Evolutionary conservation across 176 grass and related monocot genomes (phyloP).

Genomic region (Juncus inflexus): DNA sequence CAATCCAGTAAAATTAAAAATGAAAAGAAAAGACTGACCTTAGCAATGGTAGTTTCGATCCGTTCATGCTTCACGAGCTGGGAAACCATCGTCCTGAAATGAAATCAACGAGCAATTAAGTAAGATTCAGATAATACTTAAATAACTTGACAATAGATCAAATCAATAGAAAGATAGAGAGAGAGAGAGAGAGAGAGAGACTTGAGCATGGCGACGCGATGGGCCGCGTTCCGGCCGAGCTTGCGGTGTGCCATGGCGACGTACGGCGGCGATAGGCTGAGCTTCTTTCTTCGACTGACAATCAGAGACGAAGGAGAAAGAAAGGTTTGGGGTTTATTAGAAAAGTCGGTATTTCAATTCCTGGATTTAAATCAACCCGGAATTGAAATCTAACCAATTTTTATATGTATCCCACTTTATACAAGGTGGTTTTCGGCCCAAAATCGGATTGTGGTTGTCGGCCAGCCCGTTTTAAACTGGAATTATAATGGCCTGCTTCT

Average conservation of each 20-base stretch:
- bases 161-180: not conserved
- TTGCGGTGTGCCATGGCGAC: constrained; percentile 59
- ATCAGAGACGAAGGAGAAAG: not conserved
- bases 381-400: too few relatives aligned
- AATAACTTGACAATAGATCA: not conserved
- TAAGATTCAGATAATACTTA: too few relatives aligned
- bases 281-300: constrained; percentile 20
- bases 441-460: too few relatives aligned
- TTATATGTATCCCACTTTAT: too few relatives aligned
- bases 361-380: too few relatives aligned
- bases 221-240: constrained; percentile 53
- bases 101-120: not conserved
- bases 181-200: not conserved
- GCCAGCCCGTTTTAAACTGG: too few relatives aligned
- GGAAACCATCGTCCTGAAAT: constrained; percentile 88
- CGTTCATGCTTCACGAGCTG: constrained; percentile 99
- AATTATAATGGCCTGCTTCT: too few relatives aligned
- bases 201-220: constrained; percentile 75
- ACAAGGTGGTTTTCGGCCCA: too few relatives aligned
- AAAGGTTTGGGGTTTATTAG: constrained; percentile 15
- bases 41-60: constrained; percentile 78
- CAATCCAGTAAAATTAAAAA: not conserved
- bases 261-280: constrained; percentile 26
- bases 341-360: too few relatives aligned
- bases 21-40: constrained; percentile 33